Percentiles rank a stretch among this genome's conserved stretches.
These are phyloP conservation scores for Populus hybrid DNA, from an alignment of 441 rosid genomes.

Conservation along the genomic window DNA sequence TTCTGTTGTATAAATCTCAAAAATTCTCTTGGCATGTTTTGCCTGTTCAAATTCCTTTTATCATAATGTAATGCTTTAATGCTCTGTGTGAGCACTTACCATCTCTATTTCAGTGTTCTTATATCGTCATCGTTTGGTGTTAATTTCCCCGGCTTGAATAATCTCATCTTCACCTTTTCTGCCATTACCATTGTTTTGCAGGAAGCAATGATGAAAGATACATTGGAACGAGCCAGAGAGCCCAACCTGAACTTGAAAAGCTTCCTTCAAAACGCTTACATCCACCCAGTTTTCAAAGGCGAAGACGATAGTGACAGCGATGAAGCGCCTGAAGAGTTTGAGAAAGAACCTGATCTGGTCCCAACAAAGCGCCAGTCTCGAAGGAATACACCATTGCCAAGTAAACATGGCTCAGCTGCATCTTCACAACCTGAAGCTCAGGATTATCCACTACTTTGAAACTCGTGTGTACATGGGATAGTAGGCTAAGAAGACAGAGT, in stretches of 20 bases:
- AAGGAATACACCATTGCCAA: slow-evolving; percentile 44
- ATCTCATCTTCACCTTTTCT: background rate
- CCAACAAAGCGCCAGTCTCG: slow-evolving; percentile 64
- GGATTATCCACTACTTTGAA: slow-evolving; percentile 17
- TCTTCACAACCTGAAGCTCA: slow-evolving; percentile 23
- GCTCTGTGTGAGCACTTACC: background rate
- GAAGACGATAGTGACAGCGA: slow-evolving; percentile 42
- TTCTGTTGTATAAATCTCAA: background rate
- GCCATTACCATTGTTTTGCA: slow-evolving; percentile 20
- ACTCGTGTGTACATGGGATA: slow-evolving; percentile 4
- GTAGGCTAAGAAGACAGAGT: background rate
- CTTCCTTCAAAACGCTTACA: slow-evolving; percentile 61
- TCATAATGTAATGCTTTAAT: background rate
- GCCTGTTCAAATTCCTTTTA: background rate
- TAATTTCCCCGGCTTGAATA: background rate
- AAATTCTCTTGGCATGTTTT: too few species aligned
- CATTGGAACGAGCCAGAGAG: slow-evolving; percentile 71
- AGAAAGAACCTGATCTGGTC: slow-evolving; percentile 47
- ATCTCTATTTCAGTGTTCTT: background rate
- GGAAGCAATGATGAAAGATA: slow-evolving; percentile 97
- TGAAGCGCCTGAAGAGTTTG: slow-evolving; percentile 33
- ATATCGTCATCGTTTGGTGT: background rate
- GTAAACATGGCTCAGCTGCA: slow-evolving; percentile 37
- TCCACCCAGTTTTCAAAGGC: slow-evolving; percentile 64
- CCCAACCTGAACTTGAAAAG: slow-evolving; percentile 70